Base-by-base conservation (phyloP, 768 basidiomycete species). In the Boletus insuetus region DNA sequence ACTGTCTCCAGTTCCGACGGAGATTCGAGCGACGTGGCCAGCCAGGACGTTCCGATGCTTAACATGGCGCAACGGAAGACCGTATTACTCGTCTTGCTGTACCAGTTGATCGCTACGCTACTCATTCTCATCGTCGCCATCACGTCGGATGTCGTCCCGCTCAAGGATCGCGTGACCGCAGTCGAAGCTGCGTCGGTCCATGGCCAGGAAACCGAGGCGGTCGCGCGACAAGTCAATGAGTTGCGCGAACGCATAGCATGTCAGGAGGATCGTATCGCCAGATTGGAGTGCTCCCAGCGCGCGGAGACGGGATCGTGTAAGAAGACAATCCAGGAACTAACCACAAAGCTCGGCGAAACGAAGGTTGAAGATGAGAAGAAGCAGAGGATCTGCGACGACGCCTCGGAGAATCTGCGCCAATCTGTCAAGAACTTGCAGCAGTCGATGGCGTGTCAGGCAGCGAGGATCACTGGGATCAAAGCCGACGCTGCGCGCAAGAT, bases 401-500 rank as follows among this genome's bases (percentile, higher is more conserved):
- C 48, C 3, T 17, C 56, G 11, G 54, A 44, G 45, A 39, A 34
- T 19, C 44, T 66, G 19, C 19, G 53, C 16, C 20, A 26, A 34
- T 58, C 59, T 0, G 6, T 56, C 39, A 50, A 56, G 32, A 20
- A 19, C n/a, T 17, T 51, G 3, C 49, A 51, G 48, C 20, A 29
- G 7, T 46, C 44, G 22, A 44, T 54, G 42, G 61, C 66, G 19
- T 48, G 52, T 35, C 64, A 66, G 4, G 55, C 39, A 2, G 61
- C 64, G 24, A 58, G 53, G 34, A 13, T 59, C 16, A 54, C 50
- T 1, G 55, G 40, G 7, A 38, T 62, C 46, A 66, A 44, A 50
- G 59, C 59, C 19, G 62, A 69, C 24, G 6, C 54, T 7, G 32
- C 66, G 0, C 55, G 49, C 20, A 67, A 55, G 57, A 59, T 64